Evolutionary conservation across 805 yeast species (phyloP), one percentile per base, ranked within the genome.

Genomic region (Wickerhamomyces mucosus): DNA sequence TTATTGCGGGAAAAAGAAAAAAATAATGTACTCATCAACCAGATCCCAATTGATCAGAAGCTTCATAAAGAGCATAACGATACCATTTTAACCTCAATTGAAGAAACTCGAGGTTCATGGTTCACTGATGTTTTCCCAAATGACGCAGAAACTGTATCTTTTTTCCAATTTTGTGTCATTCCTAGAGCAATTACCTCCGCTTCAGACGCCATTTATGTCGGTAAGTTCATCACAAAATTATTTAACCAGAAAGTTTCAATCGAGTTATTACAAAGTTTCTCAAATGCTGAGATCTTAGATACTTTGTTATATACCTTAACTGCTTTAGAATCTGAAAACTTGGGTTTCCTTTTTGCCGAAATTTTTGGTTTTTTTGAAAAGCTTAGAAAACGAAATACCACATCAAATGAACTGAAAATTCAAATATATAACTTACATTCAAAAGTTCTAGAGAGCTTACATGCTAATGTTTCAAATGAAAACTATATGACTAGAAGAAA

Each of bases 401-500:
- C 40, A 2, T 30, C 41, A 3, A 38, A 34, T n/a, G 41, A 31
- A 3, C 64, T 59, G 44, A 57, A 67, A 17, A 53, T 50, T 8
- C 39, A 55, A 3, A 41, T 79, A 3, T 78, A 41, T 33, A 38
- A 64, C 7, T 80, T 80, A 70, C 85, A 84, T 46, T 40, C 55
- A 3, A 45, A 49, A 1, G 50, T 82, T 7, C 53, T 74, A 11
- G 51, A 55, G 6, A 48, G 36, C 38, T 9, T 43, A 36, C 15
- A 40, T 38, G 23, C 34, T 37, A 32, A 41, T 47, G 19, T 39
- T 30, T 37, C 56, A 42, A 65, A 70, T 6, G 51, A 58, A 4
- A 79, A 78, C 34, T 88, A 85, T 51, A 79, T 82, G 73, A 75
- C 81, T 3, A 67, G 92, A 32, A 71, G 86, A 34, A 88, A 86